Evolutionary conservation across 768 basidiomycete genomes (phyloP).

Genomic region (Lyophyllum decastes): DNA sequence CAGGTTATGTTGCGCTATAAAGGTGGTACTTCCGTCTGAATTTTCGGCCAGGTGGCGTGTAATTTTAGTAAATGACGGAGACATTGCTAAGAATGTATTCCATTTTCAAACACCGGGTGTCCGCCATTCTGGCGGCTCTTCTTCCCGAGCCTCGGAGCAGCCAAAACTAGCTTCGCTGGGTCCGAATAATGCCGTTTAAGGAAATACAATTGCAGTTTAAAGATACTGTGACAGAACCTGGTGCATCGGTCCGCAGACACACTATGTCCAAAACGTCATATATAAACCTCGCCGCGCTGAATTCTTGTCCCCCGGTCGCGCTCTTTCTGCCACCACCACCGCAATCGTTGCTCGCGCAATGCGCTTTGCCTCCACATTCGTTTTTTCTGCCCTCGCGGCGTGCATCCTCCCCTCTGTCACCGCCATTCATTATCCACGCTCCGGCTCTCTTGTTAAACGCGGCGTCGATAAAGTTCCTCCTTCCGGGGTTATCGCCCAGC

Average conservation of each 20-base stretch:
- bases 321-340: slow-evolving; percentile 6
- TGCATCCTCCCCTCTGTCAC: slow-evolving; percentile 11
- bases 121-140: slow-evolving; percentile 7
- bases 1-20: no score
- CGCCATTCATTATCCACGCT: slow-evolving; percentile 11
- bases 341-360: slow-evolving; percentile 7
- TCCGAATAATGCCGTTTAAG: neutral
- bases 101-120: neutral
- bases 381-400: slow-evolving; percentile 16
- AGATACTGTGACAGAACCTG: neutral
- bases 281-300: slow-evolving; percentile 12
- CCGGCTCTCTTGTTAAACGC: slow-evolving; percentile 10
- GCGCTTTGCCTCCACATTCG: slow-evolving; percentile 20
- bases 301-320: neutral
- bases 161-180: slow-evolving; percentile 3
- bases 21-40: no score
- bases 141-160: slow-evolving; percentile 5
- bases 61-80: no score
- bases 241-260: neutral
- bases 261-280: slow-evolving; percentile 5
- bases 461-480: slow-evolving; percentile 2
- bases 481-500: slow-evolving; percentile 14
- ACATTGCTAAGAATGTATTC: no score
- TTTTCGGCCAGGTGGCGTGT: no score
- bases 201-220: slow-evolving; percentile 11